Conservation (phyloP, 2,329 filamentous ascomycete genomes). For the Ascochyta pisi region DNA sequence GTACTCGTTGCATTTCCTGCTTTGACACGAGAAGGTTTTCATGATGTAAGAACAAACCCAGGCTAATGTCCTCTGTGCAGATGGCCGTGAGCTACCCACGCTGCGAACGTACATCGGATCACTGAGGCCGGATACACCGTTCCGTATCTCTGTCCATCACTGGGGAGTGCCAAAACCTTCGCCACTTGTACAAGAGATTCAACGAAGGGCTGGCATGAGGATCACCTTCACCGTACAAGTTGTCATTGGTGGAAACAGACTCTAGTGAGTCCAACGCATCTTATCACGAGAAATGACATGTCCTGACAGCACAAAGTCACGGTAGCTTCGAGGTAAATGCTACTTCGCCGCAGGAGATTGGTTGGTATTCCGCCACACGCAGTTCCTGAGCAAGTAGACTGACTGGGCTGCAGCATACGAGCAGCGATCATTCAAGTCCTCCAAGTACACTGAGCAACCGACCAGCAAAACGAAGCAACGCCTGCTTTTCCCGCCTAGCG, state of each 20-base stretch:
- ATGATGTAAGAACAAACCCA: neutral
- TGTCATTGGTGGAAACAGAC: constrained; percentile 34
- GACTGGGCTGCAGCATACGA: constrained; percentile 27
- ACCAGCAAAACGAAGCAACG: constrained; percentile 57
- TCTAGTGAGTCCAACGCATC: constrained; percentile 35
- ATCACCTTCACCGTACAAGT: constrained; percentile 40
- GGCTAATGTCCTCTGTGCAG: constrained; percentile 23
- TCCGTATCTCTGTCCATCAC: constrained; percentile 47
- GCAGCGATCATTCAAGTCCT: constrained; percentile 26
- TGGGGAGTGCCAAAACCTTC: constrained; percentile 39
- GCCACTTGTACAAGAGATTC: constrained; percentile 33
- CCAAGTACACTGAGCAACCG: constrained; percentile 52
- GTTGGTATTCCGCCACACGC: constrained; percentile 17
- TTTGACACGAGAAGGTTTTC: neutral
- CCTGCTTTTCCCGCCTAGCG: constrained; percentile 77
- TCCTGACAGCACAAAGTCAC: constrained; percentile 36
- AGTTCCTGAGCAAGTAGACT: neutral
- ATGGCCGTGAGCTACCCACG: constrained; percentile 37
- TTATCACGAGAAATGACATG: constrained; percentile 19
- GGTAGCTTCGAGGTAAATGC: constrained; percentile 34
- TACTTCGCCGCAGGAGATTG: constrained; percentile 44
- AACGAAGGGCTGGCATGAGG: constrained; percentile 31
- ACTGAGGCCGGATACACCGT: constrained; percentile 35
- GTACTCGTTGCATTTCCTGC: neutral
- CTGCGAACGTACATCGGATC: constrained; percentile 42